phyloP scores from a whole-genome alignment of 2,329 filamentous ascomycete species.

The Phoma sp. region DNA sequence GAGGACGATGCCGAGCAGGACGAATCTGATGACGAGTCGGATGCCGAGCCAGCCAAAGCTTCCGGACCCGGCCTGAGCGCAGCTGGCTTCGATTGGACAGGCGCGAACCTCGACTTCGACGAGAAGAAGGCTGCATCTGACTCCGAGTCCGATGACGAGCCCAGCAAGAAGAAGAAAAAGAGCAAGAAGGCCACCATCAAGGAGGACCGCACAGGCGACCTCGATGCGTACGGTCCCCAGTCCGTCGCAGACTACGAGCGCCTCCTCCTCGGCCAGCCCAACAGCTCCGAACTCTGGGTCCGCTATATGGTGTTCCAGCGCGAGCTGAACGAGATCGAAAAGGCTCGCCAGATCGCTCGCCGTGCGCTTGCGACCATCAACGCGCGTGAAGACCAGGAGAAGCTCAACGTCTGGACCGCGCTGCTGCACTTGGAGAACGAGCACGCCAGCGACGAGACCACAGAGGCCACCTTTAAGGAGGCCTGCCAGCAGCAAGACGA shows the following conservation, averaged over 20 bases:
- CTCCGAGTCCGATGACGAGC: conserved; percentile 59
- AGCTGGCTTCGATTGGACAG: conserved; percentile 88
- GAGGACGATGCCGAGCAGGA: conserved; percentile 44
- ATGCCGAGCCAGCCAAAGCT: conserved; percentile 27
- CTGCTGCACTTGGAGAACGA: conserved; percentile 92
- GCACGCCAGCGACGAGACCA: conserved; percentile 80
- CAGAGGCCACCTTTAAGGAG: conserved; percentile 87
- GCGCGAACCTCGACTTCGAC: conserved; percentile 59
- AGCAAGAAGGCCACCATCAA: conserved; percentile 77
- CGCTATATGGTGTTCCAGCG: conserved; percentile 99
- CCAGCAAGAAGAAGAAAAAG: conserved; percentile 69
- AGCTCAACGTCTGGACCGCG: conserved; percentile 94
- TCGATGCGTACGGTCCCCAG: conserved; percentile 87
- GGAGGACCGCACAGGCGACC: conserved; percentile 87
- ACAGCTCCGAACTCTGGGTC: conserved; percentile 93
- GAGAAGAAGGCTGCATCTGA: conserved; percentile 62
- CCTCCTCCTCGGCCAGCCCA: conserved; percentile 86
- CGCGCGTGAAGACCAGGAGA: conserved; percentile 88
- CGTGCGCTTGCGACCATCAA: conserved; percentile 90
- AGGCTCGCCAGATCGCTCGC: conserved; percentile 87
- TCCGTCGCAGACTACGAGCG: conserved; percentile 92
- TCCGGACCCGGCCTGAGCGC: conserved; percentile 65
- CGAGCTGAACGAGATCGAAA: conserved; percentile 84
- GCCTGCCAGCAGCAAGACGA: conserved; percentile 94
- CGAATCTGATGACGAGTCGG: conserved; percentile 43